Conservation (phyloP, 345 rosid genomes). For the Camelina neglecta region DNA sequence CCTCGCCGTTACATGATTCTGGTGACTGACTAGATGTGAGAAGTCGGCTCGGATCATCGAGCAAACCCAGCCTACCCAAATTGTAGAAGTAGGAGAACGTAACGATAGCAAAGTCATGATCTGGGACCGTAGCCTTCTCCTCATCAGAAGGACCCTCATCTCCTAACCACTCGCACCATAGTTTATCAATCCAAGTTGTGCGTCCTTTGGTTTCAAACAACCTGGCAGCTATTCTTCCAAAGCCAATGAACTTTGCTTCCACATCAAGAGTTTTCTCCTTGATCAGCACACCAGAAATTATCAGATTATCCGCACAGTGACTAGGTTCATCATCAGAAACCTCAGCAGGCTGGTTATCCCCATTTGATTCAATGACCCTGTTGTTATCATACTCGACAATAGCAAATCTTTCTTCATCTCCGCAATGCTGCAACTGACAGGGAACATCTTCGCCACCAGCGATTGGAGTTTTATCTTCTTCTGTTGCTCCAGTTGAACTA, state of each 20-base stretch:
- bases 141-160: slow-evolving; percentile 45
- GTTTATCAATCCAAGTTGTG: slow-evolving; percentile 51
- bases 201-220: slow-evolving; percentile 52
- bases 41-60: slow-evolving; percentile 60
- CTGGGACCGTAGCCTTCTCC: slow-evolving; percentile 46
- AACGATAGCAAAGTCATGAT: slow-evolving; percentile 78
- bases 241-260: slow-evolving; percentile 61
- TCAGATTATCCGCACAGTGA: slow-evolving; percentile 39
- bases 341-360: slow-evolving; percentile 32
- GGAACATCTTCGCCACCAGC: slow-evolving; percentile 32
- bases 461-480: slow-evolving; percentile 39
- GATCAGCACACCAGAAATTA: slow-evolving; percentile 61
- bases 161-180: slow-evolving; percentile 98
- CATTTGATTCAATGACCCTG: slow-evolving; percentile 14
- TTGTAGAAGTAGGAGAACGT: slow-evolving; percentile 63
- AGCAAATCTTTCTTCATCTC: slow-evolving; percentile 52
- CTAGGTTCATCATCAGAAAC: slow-evolving; percentile 25
- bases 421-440: slow-evolving; percentile 42
- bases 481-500: slow-evolving; percentile 43
- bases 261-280: slow-evolving; percentile 65
- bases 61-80: slow-evolving; percentile 75
- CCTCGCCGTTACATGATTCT: slow-evolving; percentile 49
- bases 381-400: slow-evolving; percentile 57
- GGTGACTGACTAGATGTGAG: slow-evolving; percentile 53
- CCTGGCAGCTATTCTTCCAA: slow-evolving; percentile 68